Conservation (phyloP, 169 alveolate species). For the Theileria annulata region DNA sequence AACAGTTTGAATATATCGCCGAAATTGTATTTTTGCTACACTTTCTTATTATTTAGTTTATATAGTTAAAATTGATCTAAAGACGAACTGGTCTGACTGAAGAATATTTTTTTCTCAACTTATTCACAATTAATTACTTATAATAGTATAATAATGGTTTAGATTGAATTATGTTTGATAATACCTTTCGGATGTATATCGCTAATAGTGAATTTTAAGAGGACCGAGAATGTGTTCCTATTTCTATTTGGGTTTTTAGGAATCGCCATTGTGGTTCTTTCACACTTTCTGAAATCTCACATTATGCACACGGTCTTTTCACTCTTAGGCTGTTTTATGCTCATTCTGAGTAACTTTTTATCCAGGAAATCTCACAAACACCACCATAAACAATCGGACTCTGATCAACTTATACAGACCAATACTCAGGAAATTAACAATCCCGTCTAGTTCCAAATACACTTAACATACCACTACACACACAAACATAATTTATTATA, state of each 20-base stretch:
- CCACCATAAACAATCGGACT: slow-evolving; percentile 11
- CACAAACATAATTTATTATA: neutral
- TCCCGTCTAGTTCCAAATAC: neutral
- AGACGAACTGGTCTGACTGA: no score
- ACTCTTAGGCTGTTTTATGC: slow-evolving; percentile 57
- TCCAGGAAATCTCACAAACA: slow-evolving; percentile 25
- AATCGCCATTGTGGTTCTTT: slow-evolving; percentile 11
- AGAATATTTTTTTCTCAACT: no score
- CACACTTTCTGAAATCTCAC: slow-evolving; percentile 23
- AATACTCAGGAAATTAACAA: neutral
- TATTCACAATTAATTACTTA: neutral
- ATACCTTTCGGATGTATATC: slow-evolving; percentile 53
- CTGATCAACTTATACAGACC: neutral
- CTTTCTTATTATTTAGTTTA: neutral
- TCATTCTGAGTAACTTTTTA: slow-evolving; percentile 43
- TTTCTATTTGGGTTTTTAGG: slow-evolving; percentile 32
- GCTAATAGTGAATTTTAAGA: slow-evolving; percentile 49
- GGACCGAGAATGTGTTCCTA: slow-evolving; percentile 2
- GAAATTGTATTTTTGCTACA: slow-evolving; percentile 40
- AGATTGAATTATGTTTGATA: slow-evolving; percentile 45
- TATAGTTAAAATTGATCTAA: no score
- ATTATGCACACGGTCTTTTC: slow-evolving; percentile 36
- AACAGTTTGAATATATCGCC: slow-evolving; percentile 5
- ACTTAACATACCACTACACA: neutral
- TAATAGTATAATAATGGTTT: slow-evolving; percentile 5